Conservation (phyloP, 176 grass and related monocot genomes). For the Poa annua region DNA sequence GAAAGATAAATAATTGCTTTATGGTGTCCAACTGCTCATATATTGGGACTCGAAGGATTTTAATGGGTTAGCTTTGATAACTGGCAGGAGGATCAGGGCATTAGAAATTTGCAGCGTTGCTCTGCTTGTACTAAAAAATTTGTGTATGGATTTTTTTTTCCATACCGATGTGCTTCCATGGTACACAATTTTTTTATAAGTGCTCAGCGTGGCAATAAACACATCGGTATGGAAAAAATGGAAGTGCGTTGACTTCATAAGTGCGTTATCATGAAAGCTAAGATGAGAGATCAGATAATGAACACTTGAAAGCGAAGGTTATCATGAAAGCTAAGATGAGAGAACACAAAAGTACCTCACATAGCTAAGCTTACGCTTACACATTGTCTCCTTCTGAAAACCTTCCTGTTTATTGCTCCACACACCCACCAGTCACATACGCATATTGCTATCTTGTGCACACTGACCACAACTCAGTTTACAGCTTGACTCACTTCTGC, state of each 20-base stretch:
- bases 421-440: background rate
- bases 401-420: background rate
- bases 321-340: background rate
- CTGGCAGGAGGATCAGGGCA: background rate
- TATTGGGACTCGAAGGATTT: background rate
- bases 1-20: background rate
- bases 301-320: background rate
- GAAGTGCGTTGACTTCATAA: background rate
- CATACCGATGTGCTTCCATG: no score
- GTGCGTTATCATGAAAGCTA: background rate
- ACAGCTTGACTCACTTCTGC: slow-evolving; percentile 1
- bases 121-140: background rate
- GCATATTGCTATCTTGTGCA: background rate
- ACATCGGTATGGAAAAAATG: background rate
- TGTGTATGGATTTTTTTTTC: no score
- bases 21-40: background rate
- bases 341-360: background rate
- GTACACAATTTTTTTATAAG: no score
- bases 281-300: background rate
- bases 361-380: background rate
- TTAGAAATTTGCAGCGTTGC: background rate
- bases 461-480: background rate
- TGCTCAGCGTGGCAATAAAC: no score
- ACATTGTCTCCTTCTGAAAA: background rate
- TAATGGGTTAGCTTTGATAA: background rate